These are phyloP conservation scores for Geranium incanum DNA, from an alignment of 441 rosid genomes.

Conservation along the genomic window DNA sequence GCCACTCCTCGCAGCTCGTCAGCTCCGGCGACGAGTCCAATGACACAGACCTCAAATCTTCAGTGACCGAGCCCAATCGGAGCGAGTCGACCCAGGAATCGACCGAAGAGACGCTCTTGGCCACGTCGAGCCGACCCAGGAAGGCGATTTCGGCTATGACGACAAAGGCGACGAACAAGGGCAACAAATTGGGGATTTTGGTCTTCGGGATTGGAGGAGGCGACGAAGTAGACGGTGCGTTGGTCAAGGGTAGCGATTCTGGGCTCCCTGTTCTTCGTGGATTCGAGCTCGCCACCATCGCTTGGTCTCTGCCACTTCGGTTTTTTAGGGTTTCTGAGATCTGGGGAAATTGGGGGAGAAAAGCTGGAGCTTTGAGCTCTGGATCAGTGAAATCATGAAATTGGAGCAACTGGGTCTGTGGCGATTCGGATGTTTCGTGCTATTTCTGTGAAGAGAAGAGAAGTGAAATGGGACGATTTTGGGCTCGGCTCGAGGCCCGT, in stretches of 20 bases:
- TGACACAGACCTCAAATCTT: constrained; percentile 5
- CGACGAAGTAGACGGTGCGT: constrained; percentile 26
- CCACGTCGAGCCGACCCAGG: constrained; percentile 76
- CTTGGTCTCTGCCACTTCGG: background rate
- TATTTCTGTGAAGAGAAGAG: background rate
- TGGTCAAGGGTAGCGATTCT: constrained; percentile 18
- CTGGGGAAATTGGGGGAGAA: background rate
- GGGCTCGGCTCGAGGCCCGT: too few relatives aligned
- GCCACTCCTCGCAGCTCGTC: constrained; percentile 60
- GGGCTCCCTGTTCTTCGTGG: background rate
- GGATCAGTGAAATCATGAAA: background rate
- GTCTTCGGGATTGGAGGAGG: constrained; percentile 35
- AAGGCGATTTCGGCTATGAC: constrained; percentile 70
- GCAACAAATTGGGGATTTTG: constrained; percentile 51
- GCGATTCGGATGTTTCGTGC: background rate
- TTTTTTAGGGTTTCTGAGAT: background rate
- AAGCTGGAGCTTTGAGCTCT: background rate
- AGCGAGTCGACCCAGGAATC: constrained; percentile 50
- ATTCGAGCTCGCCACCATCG: background rate
- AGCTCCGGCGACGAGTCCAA: background rate
- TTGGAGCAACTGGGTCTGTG: background rate
- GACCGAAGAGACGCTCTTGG: constrained; percentile 47
- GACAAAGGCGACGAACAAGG: constrained; percentile 55
- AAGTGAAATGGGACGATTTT: background rate
- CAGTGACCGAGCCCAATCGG: background rate